Evolutionary conservation across 805 yeast species (phyloP), one percentile per base, ranked within the genome.

Genomic region (Ogataea henricii): DNA sequence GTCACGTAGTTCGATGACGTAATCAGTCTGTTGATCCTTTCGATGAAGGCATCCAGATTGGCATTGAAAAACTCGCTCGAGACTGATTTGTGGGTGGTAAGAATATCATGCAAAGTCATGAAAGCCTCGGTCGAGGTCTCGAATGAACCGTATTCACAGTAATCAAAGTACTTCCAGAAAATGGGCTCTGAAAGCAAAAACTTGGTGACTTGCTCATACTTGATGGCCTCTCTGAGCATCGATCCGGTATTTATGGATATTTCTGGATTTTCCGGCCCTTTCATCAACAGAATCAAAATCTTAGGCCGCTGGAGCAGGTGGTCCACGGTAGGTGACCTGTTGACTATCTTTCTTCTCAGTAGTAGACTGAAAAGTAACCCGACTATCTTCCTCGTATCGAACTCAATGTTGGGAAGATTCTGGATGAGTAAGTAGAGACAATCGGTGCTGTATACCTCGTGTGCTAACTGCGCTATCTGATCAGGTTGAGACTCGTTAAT

Each of bases 71-170:
- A 92, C 45, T 82, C 89, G 4, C 86, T 71, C 0, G 87, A 89
- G 22, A 84, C 64, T 53, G 77, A 78, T 53, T 85, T 83, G 69
- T 89, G 96, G 3, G 71, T 60, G 0, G 90, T 82, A 40, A 94
- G 71, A 30, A 87, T 69, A 51, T 84, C 92, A 56, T 73, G 78
- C 58, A 87, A 69, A 1, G 96, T 88, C 45, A 85, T 82, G 66
- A 92, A 87, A 1, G 96, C 81, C 63, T 90, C 97, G 0, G 97
- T 88, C 48, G 96, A 89, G 18, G 87, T 81, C 68, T 94, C 98
- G 70, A 94, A 94, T 23, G 86, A 82, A 4, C 84, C 85, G 32
- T 78, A 73, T 56, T 83, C 85, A 33, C 88, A 87, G 64, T 87
- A 89, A 38, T 78, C 81, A 67, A 94, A 92, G 58, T 82, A 85